Evolutionary conservation across 441 rosid genomes (phyloP), one percentile per base, ranked within the genome.

Genomic region (Gossypium gossypioides): DNA sequence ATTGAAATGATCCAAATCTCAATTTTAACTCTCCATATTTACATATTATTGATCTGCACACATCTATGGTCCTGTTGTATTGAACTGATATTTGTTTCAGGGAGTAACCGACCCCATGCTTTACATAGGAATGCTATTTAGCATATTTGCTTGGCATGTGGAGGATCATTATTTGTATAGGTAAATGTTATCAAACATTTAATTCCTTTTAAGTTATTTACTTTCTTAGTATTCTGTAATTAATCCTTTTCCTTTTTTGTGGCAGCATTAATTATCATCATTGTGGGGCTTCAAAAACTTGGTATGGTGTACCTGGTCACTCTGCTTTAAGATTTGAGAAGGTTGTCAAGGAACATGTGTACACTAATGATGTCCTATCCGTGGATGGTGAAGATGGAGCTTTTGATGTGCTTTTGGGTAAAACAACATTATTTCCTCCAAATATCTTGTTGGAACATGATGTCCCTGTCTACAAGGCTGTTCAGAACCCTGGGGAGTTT

Each of bases 51-150:
- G 34, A 22, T 16, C 55, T 16, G 29, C 52, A 48, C 9, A 34
- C 24, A 46, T 62, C 6, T 19, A 9, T 63, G 60, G 40, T 65
- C n/a, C 1, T 67, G 24, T 71, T 50, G 4, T 75, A 68, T 75
- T 55, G 65, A 73, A 70, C 3, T 74, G 61, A 65, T 65, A 40
- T 75, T 77, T 81, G 63, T 82, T 87, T 75, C 90, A 96, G 99
- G 99, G 99, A 72, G 93, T 96, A 76, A 93, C 98, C 46, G 99
- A 96, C 59, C 99, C 99, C 15, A 96, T 96, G 99, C 97, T 96
- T 80, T 96, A 96, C 86, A 90, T 96, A n/a, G 99, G 99, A 80
- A 96, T 96, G 99, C 86, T 96, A 48, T 96, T 96, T 84, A 96
- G 99, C 66, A 82, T 93, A 86, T 96, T 96, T 86, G 99, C 99